Evolutionary conservation across 108 stramenopile species (phyloP).

Genomic region (Cyclotella baltica): DNA sequence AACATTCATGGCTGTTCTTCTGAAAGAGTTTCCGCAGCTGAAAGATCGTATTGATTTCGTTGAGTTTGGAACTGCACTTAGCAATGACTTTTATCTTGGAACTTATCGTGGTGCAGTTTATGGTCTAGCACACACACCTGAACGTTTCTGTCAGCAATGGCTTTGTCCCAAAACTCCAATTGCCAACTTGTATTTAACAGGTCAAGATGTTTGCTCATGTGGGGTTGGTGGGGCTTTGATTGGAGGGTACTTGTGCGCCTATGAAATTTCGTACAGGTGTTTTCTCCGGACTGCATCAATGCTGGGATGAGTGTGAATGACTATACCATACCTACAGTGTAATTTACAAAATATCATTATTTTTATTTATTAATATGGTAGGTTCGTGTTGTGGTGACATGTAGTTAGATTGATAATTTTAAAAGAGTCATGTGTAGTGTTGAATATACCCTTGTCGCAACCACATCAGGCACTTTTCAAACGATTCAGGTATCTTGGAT

Average conservation of each 20-base stretch:
- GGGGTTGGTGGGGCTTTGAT: conserved; percentile 48
- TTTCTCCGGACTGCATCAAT: conserved; percentile 27
- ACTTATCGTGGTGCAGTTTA: conserved; percentile 55
- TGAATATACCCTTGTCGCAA: no score
- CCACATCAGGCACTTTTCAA: no score
- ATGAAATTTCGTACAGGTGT: conserved; percentile 28
- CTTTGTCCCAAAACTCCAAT: conserved; percentile 38
- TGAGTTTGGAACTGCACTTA: conserved; percentile 59
- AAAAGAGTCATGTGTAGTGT: no score
- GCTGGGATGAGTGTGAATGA: conserved; percentile 6
- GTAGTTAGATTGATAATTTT: no score
- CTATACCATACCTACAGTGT: no score
- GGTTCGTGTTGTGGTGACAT: no score
- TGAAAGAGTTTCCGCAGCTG: conserved; percentile 36
- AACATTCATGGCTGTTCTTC: conserved; percentile 30
- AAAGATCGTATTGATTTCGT: conserved; percentile 48
- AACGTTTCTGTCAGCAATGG: conserved; percentile 44
- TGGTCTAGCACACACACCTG: conserved; percentile 45
- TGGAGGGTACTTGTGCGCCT: conserved; percentile 48
- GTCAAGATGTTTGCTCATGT: conserved; percentile 44
- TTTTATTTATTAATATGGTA: no score
- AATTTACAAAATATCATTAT: no score
- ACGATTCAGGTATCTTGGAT: no score
- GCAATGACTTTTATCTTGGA: conserved; percentile 59
- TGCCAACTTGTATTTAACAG: conserved; percentile 40